Evolutionary conservation across 2,329 filamentous ascomycete genomes (phyloP).

Genomic region (Fusarium armeniacum): DNA sequence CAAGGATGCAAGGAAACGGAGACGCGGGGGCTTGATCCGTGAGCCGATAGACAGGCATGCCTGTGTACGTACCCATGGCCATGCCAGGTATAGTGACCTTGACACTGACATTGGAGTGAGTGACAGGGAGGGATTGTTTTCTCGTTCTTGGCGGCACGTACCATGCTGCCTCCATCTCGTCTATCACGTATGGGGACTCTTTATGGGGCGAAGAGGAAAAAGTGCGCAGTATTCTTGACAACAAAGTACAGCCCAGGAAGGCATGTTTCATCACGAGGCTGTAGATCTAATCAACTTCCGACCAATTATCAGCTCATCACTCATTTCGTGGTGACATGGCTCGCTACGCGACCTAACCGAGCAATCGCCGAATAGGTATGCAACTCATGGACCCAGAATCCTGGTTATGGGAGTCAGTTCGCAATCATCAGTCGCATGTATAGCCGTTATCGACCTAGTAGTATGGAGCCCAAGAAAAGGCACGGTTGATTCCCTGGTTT

Average conservation of each 20-base stretch:
- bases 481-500: conserved; percentile 11
- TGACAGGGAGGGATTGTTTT: conserved; percentile 25
- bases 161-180: conserved; percentile 14
- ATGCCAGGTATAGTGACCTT: conserved; percentile 17
- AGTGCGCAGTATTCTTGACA: conserved; percentile 10
- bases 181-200: conserved; percentile 14
- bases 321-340: conserved; percentile 10
- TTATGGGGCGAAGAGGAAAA: conserved; percentile 13
- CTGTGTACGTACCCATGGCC: conserved; percentile 1
- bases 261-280: conserved; percentile 17
- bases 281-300: conserved; percentile 4
- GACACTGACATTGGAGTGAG: neutral
- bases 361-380: conserved; percentile 28
- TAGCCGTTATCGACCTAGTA: conserved; percentile 13
- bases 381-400: conserved; percentile 22
- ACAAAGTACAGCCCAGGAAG: conserved; percentile 1
- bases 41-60: conserved; percentile 18
- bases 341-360: conserved; percentile 12
- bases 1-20: conserved; percentile 19
- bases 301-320: neutral
- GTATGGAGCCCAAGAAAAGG: neutral
- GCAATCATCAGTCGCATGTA: conserved; percentile 5
- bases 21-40: conserved; percentile 32
- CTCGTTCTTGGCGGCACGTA: conserved; percentile 23
- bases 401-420: conserved; percentile 17